phyloP scores from a whole-genome alignment of 257 asterid genomes.

The Salvia rosmarinus region DNA sequence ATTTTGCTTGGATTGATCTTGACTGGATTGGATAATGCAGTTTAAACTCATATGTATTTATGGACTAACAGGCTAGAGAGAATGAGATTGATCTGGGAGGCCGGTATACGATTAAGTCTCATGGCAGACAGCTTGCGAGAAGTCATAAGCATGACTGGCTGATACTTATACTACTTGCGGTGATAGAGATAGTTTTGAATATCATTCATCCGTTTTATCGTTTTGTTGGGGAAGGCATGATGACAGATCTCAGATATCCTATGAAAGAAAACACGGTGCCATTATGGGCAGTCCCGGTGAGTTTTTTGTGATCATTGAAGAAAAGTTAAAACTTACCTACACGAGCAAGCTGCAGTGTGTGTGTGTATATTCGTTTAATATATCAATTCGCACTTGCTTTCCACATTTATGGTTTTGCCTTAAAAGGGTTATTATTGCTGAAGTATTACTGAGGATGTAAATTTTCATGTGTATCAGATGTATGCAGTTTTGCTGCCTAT shows the following conservation, averaged over 20 bases:
- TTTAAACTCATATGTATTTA: not conserved
- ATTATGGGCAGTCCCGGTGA: conserved; percentile 87
- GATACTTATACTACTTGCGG: conserved; percentile 63
- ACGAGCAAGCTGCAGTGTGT: not conserved
- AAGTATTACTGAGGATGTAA: conserved; percentile 15
- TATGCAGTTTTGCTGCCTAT: conserved; percentile 82
- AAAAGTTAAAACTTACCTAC: not conserved
- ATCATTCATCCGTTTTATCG: conserved; percentile 71
- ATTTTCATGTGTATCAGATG: conserved; percentile 45
- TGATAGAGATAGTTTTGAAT: conserved; percentile 53
- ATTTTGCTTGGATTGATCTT: not conserved
- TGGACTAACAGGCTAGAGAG: conserved; percentile 47
- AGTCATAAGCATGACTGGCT: conserved; percentile 82
- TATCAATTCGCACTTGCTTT: not conserved
- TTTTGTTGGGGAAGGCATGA: conserved; percentile 73
- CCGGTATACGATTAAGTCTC: conserved; percentile 64
- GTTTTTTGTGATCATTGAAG: conserved; percentile 26
- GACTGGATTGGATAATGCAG: conserved; percentile 3
- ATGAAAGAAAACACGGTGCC: conserved; percentile 84
- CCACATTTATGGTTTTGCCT: not conserved
- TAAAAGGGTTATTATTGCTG: not conserved
- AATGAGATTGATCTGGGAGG: conserved; percentile 57
- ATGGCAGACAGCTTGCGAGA: conserved; percentile 62
- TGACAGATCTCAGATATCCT: conserved; percentile 80
- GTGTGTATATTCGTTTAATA: not conserved